Evolutionary conservation across 148 eudicot genomes (phyloP), one percentile per base, ranked within the genome.

Genomic region (Arbutus unedo): DNA sequence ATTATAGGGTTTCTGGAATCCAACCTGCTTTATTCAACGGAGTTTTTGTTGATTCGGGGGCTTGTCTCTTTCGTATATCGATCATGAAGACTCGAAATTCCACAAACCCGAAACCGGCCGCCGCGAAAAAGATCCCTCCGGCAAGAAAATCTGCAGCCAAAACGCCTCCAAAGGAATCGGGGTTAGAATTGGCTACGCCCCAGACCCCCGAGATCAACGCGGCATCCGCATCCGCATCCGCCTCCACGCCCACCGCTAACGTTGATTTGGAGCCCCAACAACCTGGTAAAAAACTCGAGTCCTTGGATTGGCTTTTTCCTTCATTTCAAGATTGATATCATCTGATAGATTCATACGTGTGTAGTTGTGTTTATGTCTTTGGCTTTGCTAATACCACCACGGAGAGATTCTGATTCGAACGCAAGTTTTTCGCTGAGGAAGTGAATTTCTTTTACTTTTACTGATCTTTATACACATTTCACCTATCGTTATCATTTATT

Each of bases 41-140:
- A 47, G 57, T 57, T 8, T 49, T 13, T 73, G 53, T 19, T 73
- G 53, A 18, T 73, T 44, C 18, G 7, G 76, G 53, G 4, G 6
- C 47, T 48, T 48, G 25, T 47, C 48, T 74, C 44, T 16, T 15
- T 43, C 21, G 47, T 3, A 15, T 16, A 23, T 85, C 21, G 62
- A 83, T 23, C 18, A 93, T 93, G 97, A 93, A 88, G 81, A 93
- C 95, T 74, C 90, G 97, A 25, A 93, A 92, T 80, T 83, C 92
- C 53, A 85, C 83, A 15, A 85, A 81, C 68, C 90, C 92, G 0
- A 91, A 91, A 88, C 74, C 94, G 53, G 79, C 89, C 13, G 51
- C 89, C 3, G 86, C 77, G 5, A 92, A 88, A 86, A 88, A 85
- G 83, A 89, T 93, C 1, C 90, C 94, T 23, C 83, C 89, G 83